Conservation (phyloP, 2,329 filamentous ascomycete species). For the Arthrobotrys sphaeroides region DNA sequence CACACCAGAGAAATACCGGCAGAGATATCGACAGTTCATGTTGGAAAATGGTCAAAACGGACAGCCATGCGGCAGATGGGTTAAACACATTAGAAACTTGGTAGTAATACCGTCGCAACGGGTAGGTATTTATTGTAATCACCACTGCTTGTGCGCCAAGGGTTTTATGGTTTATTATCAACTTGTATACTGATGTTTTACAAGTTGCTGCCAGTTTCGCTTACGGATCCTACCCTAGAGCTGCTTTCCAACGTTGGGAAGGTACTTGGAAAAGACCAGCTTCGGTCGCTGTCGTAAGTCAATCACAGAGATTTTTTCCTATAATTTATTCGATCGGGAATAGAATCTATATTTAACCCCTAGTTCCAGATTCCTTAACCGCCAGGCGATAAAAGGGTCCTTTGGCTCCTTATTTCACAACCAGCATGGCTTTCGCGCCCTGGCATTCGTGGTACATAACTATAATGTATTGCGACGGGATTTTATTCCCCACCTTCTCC, state of each 20-base stretch:
- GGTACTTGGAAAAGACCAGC: neutral
- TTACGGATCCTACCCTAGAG: neutral
- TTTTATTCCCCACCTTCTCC: too few species aligned
- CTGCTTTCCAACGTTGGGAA: neutral
- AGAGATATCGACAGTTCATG: neutral
- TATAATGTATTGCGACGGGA: too few species aligned
- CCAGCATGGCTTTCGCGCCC: too few species aligned
- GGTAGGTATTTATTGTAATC: neutral
- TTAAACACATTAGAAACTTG: neutral
- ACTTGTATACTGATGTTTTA: neutral
- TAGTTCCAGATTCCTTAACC: too few species aligned
- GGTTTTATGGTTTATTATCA: too few species aligned
- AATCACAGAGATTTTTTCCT: neutral
- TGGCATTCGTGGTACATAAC: too few species aligned
- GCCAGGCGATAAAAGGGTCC: too few species aligned
- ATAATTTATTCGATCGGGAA: too few species aligned
- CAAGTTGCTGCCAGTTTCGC: neutral
- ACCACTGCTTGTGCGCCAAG: too few species aligned
- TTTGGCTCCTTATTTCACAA: too few species aligned
- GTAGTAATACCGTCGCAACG: neutral
- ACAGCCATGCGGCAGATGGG: neutral
- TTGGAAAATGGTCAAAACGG: neutral
- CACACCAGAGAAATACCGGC: neutral
- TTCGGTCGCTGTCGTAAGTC: neutral
- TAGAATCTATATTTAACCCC: too few species aligned